Conservation (phyloP, 108 stramenopile genomes). For the Fragilaria crotonensis region DNA sequence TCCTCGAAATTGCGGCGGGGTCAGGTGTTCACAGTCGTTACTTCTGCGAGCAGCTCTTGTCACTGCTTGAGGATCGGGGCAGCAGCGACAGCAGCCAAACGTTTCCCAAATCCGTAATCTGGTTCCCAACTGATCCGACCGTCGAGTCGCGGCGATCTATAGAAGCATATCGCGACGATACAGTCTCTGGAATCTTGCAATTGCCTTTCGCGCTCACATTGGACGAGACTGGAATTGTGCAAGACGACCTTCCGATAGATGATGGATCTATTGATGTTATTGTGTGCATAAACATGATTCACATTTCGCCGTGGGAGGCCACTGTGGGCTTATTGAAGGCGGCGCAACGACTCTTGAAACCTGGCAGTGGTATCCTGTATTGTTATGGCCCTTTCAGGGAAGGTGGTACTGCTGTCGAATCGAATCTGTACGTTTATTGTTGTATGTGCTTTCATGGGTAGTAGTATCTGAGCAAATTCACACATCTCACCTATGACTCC, state of each 20-base stretch:
- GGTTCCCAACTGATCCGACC: constrained; percentile 58
- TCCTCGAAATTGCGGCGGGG: constrained; percentile 67
- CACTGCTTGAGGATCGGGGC: constrained; percentile 7
- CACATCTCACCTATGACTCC: not conserved
- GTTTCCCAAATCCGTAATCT: no score
- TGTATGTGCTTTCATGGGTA: constrained; percentile 1
- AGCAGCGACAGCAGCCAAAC: constrained; percentile 1
- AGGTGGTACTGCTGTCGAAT: constrained; percentile 57
- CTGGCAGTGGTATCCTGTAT: constrained; percentile 47
- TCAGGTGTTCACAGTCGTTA: constrained; percentile 51
- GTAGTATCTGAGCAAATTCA: constrained; percentile 1
- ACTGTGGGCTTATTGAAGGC: constrained; percentile 68
- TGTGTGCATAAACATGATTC: constrained; percentile 80
- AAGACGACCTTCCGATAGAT: constrained; percentile 10
- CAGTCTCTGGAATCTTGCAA: constrained; percentile 14
- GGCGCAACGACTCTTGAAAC: constrained; percentile 29
- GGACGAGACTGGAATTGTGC: constrained; percentile 24
- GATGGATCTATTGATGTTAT: constrained; percentile 43
- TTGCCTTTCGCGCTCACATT: constrained; percentile 28
- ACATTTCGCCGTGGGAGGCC: constrained; percentile 80
- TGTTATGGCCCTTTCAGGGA: constrained; percentile 76
- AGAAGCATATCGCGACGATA: constrained; percentile 27
- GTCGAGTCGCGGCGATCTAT: constrained; percentile 28
- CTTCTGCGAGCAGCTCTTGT: no score
- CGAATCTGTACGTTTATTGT: constrained; percentile 56